phyloP scores from a whole-genome alignment of 225 moss, liverwort and hornwort species.

The Thuidium tamariscinum region DNA sequence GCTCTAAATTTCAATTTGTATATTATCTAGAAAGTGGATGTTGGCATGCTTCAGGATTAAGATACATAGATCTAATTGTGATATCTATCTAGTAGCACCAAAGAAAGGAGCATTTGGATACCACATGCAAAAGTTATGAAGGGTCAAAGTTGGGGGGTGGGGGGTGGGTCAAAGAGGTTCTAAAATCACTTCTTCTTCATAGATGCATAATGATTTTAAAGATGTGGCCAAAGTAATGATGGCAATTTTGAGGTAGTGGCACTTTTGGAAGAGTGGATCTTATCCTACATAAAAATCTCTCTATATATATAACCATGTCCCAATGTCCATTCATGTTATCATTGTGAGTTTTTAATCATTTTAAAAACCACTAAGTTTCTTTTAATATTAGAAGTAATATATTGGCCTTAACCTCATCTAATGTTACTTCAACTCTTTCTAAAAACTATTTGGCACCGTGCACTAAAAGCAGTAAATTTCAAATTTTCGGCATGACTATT shows the following conservation, averaged over 20 bases:
- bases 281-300: no score
- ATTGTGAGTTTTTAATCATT: not conserved
- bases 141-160: not conserved
- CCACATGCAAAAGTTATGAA: not conserved
- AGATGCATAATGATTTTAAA: not conserved
- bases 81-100: rapidly evolving
- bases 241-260: rapidly evolving
- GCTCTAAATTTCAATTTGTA: no score
- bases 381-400: not conserved
- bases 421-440: not conserved
- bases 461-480: not conserved
- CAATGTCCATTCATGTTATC: rapidly evolving
- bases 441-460: not conserved
- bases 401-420: rapidly evolving
- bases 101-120: not conserved
- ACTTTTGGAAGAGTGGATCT: not conserved
- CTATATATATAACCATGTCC: not conserved
- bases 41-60: no score
- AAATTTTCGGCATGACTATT: not conserved
- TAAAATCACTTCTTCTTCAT: not conserved
- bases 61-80: not conserved
- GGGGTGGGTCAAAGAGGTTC: no score
- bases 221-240: not conserved
- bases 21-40: no score
- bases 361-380: not conserved